Base-by-base conservation (phyloP, 768 basidiomycete genomes). In the Lactifluus echinatus region DNA sequence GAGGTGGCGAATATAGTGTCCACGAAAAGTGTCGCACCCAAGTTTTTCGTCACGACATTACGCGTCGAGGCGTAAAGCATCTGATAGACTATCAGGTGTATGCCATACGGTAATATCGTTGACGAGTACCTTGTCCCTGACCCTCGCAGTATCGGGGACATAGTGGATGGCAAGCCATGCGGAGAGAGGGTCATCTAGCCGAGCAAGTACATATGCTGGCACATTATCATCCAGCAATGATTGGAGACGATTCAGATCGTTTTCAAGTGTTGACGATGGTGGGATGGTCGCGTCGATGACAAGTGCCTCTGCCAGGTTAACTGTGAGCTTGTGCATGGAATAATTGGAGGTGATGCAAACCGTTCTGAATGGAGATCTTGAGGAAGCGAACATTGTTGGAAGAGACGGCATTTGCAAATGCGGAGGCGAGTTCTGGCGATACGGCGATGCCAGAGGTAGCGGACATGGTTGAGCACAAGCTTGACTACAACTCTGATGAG, bases 31-130 rank as follows among this genome's bases (percentile, higher is more conserved):
- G 81, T 74, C 2, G 91, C 84, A 43, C 89, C 89, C 3, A 94
- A 76, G n/a, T 78, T 74, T 68, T 81, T 89, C 28, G 83, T 75
- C 21, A 93, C 76, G 17, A 83, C 76, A 23, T 76, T 74, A 43
- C 89, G 82, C 1, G 85, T 84, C 3, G 91, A 85, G 21, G 92
- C 89, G 69, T 93, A 93, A 33, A 94, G 75, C 90, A 93, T 94
- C 89, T 93, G 55, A 15, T 8, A 33, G 11, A 34, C 24, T 36
- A 34, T 40, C 8, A 34, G 46, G 29, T 29, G 46, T 24, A 34
- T 36, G 17, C 40, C 26, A 42, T 44, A 45, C 21, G 34, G 46
- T 23, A 24, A 28, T n/a, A 10, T 31, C 43, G 23, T 10, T 31
- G 24, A 14, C 4, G 33, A 44, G 50, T 46, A 84, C 89, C 82